Evolutionary conservation across 192 early-diverging fungal species (phyloP).

Genomic region (Coemansia sp.): DNA sequence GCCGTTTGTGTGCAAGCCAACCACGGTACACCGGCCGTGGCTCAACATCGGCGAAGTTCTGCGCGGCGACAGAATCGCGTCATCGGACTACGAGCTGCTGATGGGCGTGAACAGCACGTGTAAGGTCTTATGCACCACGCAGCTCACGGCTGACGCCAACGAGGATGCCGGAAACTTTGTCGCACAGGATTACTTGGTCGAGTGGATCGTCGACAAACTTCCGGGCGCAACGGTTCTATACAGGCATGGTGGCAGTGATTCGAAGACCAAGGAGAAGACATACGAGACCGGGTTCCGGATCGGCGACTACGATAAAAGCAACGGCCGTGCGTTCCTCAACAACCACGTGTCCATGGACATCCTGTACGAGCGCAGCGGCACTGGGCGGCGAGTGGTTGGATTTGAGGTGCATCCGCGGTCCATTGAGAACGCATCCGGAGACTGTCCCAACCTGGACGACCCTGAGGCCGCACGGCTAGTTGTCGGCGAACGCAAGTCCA

Average conservation of each 20-base stretch:
- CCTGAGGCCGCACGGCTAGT: conserved; percentile 5
- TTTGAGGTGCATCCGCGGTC: conserved; percentile 74
- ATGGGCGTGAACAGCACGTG: conserved; percentile 56
- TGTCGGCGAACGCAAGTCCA: conserved; percentile 32
- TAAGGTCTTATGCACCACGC: conserved; percentile 57
- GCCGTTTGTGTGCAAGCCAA: conserved; percentile 61
- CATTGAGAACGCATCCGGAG: conserved; percentile 22
- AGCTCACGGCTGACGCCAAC: conserved; percentile 44
- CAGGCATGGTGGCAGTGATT: conserved; percentile 4
- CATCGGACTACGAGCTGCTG: conserved; percentile 56
- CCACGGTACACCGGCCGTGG: conserved; percentile 31
- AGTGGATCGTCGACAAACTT: conserved; percentile 71
- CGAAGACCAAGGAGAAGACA: conserved; percentile 12
- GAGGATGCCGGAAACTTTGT: conserved; percentile 55
- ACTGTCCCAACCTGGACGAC: conserved; percentile 30
- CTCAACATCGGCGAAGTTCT: conserved; percentile 67
- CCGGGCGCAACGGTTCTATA: conserved; percentile 60
- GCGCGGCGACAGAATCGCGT: conserved; percentile 69
- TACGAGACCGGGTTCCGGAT: conserved; percentile 64
- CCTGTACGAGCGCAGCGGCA: conserved; percentile 52
- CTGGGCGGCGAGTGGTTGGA: conserved; percentile 59
- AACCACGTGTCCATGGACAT: conserved; percentile 67
- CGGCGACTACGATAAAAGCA: conserved; percentile 49
- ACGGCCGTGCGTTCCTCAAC: conserved; percentile 59
- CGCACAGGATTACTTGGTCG: conserved; percentile 61